A percentile compares a stretch with the other conserved stretches of the same genome.
phyloP scores from a whole-genome alignment of 805 yeast genomes.

The Jamesozyma spencerorum region DNA sequence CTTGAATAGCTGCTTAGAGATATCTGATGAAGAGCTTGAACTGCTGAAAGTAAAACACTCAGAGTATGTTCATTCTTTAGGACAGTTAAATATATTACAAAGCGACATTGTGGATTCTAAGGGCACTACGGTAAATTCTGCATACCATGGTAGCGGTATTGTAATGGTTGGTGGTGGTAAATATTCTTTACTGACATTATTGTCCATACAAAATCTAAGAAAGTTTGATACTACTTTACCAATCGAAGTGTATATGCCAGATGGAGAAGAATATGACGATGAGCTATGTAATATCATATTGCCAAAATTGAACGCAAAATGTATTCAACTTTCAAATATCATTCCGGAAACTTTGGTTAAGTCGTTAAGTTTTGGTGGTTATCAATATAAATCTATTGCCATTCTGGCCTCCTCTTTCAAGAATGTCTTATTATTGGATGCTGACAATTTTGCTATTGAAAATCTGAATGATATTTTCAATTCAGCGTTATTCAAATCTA shows the following conservation, averaged over 20 bases:
- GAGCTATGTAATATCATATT: conserved; percentile 58
- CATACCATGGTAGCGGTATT: conserved; percentile 46
- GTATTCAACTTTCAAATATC: conserved; percentile 45
- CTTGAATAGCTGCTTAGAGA: conserved; percentile 17
- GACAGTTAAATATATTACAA: conserved; percentile 10
- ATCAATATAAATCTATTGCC: conserved; percentile 64
- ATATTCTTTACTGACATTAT: conserved; percentile 53
- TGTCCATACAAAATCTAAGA: conserved; percentile 47
- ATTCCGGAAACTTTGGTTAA: conserved; percentile 36
- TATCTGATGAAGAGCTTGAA: conserved; percentile 11
- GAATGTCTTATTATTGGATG: conserved; percentile 60
- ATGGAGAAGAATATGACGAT: conserved; percentile 57
- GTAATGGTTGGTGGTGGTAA: conserved; percentile 71
- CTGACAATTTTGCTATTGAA: conserved; percentile 65
- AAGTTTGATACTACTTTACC: conserved; percentile 62
- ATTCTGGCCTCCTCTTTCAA: conserved; percentile 64
- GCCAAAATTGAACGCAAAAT: conserved; percentile 56
- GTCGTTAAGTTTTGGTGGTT: conserved; percentile 38
- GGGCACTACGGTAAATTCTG: not conserved
- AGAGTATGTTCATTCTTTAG: conserved; percentile 10
- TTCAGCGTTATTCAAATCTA: conserved; percentile 43
- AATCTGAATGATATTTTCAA: conserved; percentile 54
- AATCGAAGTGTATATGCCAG: conserved; percentile 74
- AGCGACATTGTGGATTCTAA: not conserved
- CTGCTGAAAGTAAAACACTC: conserved; percentile 16